phyloP scores from a whole-genome alignment of 2,329 filamentous ascomycete genomes.

The Colletotrichum nymphaeae region DNA sequence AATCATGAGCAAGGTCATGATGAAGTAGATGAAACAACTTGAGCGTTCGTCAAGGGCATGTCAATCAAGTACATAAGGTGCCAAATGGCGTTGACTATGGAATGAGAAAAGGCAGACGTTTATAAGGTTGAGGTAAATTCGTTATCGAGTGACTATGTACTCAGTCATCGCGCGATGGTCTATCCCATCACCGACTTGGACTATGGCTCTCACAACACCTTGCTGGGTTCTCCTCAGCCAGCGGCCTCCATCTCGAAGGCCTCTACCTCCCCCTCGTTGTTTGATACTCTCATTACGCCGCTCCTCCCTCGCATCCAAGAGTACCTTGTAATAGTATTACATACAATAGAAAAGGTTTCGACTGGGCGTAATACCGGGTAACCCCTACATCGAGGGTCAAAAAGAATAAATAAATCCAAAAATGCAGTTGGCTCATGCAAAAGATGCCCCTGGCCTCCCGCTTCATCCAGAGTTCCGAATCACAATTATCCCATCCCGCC shows the following conservation, averaged over 20 bases:
- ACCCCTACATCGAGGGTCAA: neutral
- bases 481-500: neutral
- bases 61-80: neutral
- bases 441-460: conserved; percentile 13
- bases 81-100: neutral
- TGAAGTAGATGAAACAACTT: neutral
- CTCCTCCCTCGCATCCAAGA: conserved; percentile 4
- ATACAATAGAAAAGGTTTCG: conserved; percentile 8
- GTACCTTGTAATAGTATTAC: conserved; percentile 25
- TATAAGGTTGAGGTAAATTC: neutral
- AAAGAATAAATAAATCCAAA: neutral
- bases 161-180: neutral
- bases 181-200: neutral
- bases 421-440: conserved; percentile 16
- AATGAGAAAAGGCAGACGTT: neutral
- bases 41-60: neutral
- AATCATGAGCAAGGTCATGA: neutral
- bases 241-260: neutral
- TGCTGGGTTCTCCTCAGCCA: neutral
- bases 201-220: neutral
- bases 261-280: neutral
- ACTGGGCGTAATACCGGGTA: neutral
- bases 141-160: neutral
- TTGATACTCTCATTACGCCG: neutral
- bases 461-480: conserved; percentile 1